These are phyloP conservation scores for Suillus sp. DNA, from an alignment of 768 basidiomycete species.

Conservation along the genomic window DNA sequence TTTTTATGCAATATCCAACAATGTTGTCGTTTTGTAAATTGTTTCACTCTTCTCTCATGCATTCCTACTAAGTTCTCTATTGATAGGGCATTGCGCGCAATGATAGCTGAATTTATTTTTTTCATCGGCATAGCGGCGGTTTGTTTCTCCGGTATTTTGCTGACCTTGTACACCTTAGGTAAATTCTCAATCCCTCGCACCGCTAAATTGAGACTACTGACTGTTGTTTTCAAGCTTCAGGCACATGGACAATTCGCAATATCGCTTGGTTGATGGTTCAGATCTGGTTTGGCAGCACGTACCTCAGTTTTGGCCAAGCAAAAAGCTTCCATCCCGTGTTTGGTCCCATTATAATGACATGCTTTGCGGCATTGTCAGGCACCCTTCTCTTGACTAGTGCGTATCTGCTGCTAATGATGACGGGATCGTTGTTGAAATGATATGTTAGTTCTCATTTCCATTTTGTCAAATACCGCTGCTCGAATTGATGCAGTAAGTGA, in stretches of 20 bases:
- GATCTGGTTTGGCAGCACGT: slow-evolving; percentile 85
- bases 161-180: slow-evolving; percentile 58
- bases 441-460: slow-evolving; percentile 70
- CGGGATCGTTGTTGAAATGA: slow-evolving; percentile 15
- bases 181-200: slow-evolving; percentile 7
- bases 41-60: not conserved
- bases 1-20: slow-evolving; percentile 79
- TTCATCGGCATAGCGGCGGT: slow-evolving; percentile 77
- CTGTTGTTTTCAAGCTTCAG: slow-evolving; percentile 29
- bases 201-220: slow-evolving; percentile 27
- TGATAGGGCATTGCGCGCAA: slow-evolving; percentile 73
- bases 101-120: slow-evolving; percentile 78
- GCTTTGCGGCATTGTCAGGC: slow-evolving; percentile 77
- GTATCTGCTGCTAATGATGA: slow-evolving; percentile 26
- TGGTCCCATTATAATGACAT: slow-evolving; percentile 78
- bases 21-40: slow-evolving; percentile 70
- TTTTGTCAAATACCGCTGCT: slow-evolving; percentile 88
- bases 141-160: slow-evolving; percentile 79
- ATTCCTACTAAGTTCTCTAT: slow-evolving; percentile 13
- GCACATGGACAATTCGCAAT: slow-evolving; percentile 37
- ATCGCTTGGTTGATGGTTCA: slow-evolving; percentile 87
- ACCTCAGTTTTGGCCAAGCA: slow-evolving; percentile 57
- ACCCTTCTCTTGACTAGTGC: slow-evolving; percentile 80
- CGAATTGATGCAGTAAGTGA: slow-evolving; percentile 60
- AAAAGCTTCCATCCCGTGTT: slow-evolving; percentile 68